A percentile compares a stretch with the other conserved stretches of the same genome.
These are phyloP conservation scores for Plasmodium gonderi DNA, from an alignment of 169 alveolate genomes.

Conservation along the genomic window DNA sequence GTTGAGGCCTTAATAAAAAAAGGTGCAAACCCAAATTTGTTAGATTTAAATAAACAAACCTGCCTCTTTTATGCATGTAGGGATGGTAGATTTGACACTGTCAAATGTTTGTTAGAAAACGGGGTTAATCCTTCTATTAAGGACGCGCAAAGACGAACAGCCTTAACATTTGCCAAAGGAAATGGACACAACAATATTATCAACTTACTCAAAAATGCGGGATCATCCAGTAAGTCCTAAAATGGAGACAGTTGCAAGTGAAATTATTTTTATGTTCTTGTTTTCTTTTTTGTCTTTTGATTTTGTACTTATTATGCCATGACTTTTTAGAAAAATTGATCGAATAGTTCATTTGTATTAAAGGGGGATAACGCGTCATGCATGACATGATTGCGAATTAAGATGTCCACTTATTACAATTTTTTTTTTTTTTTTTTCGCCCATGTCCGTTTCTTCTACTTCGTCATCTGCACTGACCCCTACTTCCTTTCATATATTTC, in stretches of 20 bases:
- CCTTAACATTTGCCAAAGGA: slow-evolving; percentile 91
- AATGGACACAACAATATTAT: slow-evolving; percentile 91
- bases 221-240: background rate
- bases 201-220: slow-evolving; percentile 80
- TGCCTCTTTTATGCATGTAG: slow-evolving; percentile 94
- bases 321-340: too few relatives aligned
- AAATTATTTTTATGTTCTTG: too few relatives aligned
- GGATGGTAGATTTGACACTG: slow-evolving; percentile 92
- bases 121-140: slow-evolving; percentile 89
- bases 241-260: background rate
- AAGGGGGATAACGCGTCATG: too few relatives aligned
- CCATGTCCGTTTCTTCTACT: too few relatives aligned
- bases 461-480: too few relatives aligned
- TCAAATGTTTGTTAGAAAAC: slow-evolving; percentile 87
- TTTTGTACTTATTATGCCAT: too few relatives aligned
- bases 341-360: too few relatives aligned
- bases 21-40: slow-evolving; percentile 90
- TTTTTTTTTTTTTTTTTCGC: too few relatives aligned
- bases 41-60: slow-evolving; percentile 91
- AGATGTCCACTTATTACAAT: too few relatives aligned
- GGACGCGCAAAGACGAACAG: slow-evolving; percentile 92
- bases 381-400: too few relatives aligned
- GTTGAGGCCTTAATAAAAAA: slow-evolving; percentile 83
- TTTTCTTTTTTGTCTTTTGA: background rate
- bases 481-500: too few relatives aligned